Conservation (phyloP, 176 grass and related monocot genomes). For the Carex pumila region DNA sequence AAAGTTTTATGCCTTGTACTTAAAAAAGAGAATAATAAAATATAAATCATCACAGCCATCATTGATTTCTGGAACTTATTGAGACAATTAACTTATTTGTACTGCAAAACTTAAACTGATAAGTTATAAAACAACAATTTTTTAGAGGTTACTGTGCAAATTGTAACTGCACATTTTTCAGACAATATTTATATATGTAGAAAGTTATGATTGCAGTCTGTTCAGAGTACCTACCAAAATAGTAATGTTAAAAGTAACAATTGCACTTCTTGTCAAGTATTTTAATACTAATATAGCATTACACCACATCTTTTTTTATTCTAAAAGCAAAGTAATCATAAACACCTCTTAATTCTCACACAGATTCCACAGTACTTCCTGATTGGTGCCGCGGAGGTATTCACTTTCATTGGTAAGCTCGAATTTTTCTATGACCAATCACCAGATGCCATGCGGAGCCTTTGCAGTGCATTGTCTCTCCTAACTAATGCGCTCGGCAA, state of each 20-base stretch:
- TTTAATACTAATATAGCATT: neutral
- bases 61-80: neutral
- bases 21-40: neutral
- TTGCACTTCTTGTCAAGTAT: neutral
- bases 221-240: neutral
- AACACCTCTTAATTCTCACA: neutral
- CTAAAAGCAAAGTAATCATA: neutral
- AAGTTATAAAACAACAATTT: neutral
- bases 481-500: constrained; percentile 51
- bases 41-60: neutral
- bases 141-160: neutral
- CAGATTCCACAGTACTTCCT: constrained; percentile 73
- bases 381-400: constrained; percentile 62
- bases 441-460: constrained; percentile 76
- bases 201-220: neutral
- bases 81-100: neutral
- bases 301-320: neutral
- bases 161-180: neutral
- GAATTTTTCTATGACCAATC: constrained; percentile 89
- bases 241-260: neutral
- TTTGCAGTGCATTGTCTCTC: constrained; percentile 68
- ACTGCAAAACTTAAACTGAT: neutral
- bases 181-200: neutral
- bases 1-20: neutral
- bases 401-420: constrained; percentile 64